phyloP scores from a whole-genome alignment of 129 eudicot species.

The sunflower (Helianthus annuus) region HanXRQr2.0-SUNRISE NC_035445.2:135378077-135378576 shows the following conservation, averaged over 20 bases:
- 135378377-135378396: background rate
- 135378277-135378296: conserved; percentile 97
- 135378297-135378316: conserved; percentile 67
- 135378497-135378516: too few species aligned
- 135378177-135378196: background rate
- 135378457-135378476: too few species aligned
- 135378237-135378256: conserved; percentile 97
- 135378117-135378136: conserved; percentile 93
- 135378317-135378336: conserved; percentile 13
- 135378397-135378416: background rate
- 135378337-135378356: background rate
- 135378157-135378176: conserved; percentile 11
- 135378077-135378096: conserved; percentile 55
- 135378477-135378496: too few species aligned
- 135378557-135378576: too few species aligned
- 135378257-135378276: conserved; percentile 95
- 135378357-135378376: background rate
- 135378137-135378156: conserved; percentile 82
- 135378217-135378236: background rate
- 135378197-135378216: background rate
- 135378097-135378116: conserved; percentile 71
- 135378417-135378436: too few species aligned
- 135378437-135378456: too few species aligned
- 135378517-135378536: too few species aligned
- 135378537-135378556: too few species aligned